Evolutionary conservation across 306 rosid genomes (phyloP), one percentile per base, ranked within the genome.

Genomic region (Adenanthera pavonina): DNA sequence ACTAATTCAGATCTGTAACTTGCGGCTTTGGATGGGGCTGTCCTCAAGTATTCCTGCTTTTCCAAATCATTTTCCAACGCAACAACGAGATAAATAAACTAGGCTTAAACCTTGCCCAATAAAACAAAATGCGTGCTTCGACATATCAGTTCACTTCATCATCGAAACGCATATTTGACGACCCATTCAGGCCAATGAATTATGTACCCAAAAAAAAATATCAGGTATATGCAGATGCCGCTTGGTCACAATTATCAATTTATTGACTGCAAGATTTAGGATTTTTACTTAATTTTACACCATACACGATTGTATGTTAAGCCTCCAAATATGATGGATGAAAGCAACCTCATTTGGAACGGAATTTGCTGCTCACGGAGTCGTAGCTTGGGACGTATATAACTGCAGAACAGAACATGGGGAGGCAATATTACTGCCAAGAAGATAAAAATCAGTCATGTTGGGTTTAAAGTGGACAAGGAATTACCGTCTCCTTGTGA

Each of bases 401-500:
- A 75, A 91, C 97, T 95, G 94, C n/a, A n/a, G n/a, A n/a, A n/a
- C 97, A 86, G 44, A 60, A 62, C 80, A 84, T 70, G 25, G 64
- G 75, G n/a, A 61, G 13, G 44, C 30, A 75, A 76, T 38, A 78
- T 36, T 57, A 74, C 36, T 52, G 38, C 53, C 52, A 44, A 54
- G 44, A 36, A 46, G 41, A 53, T 16, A 16, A 0, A 70, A 79
- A 35, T 16, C n/a, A 71, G 71, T 40, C 51, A 14, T n/a, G 41
- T 33, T 54, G 36, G n/a, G 53, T 68, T 86, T 51, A 53, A 1
- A 5, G 6, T 17, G n/a, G 53, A 72, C 2, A 30, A 51, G 17
- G 72, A 53, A 46, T 56, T 92, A 93, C 98, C 98, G 44, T 95
- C 98, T 84, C 99, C 99, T 69, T 91, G 89, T 76, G 98, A 90